Conservation (phyloP, 2,329 filamentous ascomycete species). For the Dryadomyces sulphureus region DNA sequence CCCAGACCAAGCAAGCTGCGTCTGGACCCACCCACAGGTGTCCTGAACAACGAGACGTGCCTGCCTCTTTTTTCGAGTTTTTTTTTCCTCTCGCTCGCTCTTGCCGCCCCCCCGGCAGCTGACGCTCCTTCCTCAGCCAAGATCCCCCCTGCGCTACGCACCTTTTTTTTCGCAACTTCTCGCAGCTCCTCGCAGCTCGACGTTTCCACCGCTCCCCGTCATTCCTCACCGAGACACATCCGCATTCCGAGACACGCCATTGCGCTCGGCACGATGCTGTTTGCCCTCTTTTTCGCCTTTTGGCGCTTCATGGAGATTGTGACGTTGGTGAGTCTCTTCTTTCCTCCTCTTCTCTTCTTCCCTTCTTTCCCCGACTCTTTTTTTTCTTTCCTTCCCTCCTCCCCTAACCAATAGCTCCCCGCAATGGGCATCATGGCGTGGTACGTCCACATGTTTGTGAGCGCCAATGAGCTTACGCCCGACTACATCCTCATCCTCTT, state of each 20-base stretch:
- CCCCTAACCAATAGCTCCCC: slow-evolving; percentile 33
- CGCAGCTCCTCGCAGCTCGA: background rate
- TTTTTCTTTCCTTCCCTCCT: background rate
- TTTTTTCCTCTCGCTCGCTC: background rate
- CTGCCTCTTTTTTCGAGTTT: background rate
- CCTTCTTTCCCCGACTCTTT: too few relatives aligned
- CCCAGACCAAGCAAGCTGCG: background rate
- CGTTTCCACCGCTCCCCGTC: background rate
- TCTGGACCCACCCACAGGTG: background rate
- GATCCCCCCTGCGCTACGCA: too few relatives aligned
- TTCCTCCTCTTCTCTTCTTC: background rate
- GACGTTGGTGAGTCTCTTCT: slow-evolving; percentile 33
- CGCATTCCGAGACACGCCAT: background rate
- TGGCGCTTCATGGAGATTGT: slow-evolving; percentile 48
- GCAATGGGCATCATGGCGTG: slow-evolving; percentile 52
- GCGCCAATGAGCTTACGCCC: slow-evolving; percentile 42
- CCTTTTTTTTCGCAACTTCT: background rate
- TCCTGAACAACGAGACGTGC: background rate
- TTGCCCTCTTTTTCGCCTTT: slow-evolving; percentile 47
- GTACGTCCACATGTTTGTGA: slow-evolving; percentile 47
- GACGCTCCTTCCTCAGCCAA: background rate
- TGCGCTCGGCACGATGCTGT: slow-evolving; percentile 32
- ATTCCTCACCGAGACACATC: background rate
- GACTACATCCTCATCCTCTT: slow-evolving; percentile 50
- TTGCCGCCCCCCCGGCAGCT: too few relatives aligned